Conservation (phyloP, 108 stramenopile species). For the Skeletonema menzelii region DNA sequence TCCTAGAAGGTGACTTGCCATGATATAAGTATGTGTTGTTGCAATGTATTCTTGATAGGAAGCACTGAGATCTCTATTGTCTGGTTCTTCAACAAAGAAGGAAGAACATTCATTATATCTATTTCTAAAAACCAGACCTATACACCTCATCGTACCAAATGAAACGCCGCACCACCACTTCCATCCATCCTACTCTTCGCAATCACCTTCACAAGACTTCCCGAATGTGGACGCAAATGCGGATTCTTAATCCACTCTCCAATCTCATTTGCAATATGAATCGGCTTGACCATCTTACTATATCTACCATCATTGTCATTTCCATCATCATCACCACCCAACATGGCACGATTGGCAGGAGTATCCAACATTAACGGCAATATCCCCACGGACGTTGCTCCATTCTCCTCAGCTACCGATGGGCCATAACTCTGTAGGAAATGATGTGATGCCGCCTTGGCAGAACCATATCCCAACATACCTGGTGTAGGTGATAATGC, state of each 20-base stretch:
- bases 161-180: constrained; percentile 60
- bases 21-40: too few relatives aligned
- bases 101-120: too few relatives aligned
- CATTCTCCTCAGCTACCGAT: constrained; percentile 33
- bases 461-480: constrained; percentile 72
- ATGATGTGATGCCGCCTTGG: constrained; percentile 71
- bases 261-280: constrained; percentile 79
- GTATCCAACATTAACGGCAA: constrained; percentile 82
- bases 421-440: constrained; percentile 69
- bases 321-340: constrained; percentile 34
- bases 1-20: too few relatives aligned
- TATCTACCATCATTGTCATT: constrained; percentile 38
- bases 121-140: too few relatives aligned
- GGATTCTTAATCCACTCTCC: constrained; percentile 68
- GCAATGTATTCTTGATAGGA: too few relatives aligned
- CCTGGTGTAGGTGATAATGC: constrained; percentile 71
- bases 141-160: constrained; percentile 46
- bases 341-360: constrained; percentile 72
- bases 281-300: constrained; percentile 66
- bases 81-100: too few relatives aligned
- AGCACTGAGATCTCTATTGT: too few relatives aligned
- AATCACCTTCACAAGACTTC: constrained; percentile 80
- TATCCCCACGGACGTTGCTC: constrained; percentile 62
- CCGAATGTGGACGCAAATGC: constrained; percentile 73
- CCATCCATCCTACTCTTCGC: constrained; percentile 50